Percentiles rank a stretch among this genome's conserved stretches.
phyloP scores from a whole-genome alignment of 345 rosid species.

The Populus nigra region DNA sequence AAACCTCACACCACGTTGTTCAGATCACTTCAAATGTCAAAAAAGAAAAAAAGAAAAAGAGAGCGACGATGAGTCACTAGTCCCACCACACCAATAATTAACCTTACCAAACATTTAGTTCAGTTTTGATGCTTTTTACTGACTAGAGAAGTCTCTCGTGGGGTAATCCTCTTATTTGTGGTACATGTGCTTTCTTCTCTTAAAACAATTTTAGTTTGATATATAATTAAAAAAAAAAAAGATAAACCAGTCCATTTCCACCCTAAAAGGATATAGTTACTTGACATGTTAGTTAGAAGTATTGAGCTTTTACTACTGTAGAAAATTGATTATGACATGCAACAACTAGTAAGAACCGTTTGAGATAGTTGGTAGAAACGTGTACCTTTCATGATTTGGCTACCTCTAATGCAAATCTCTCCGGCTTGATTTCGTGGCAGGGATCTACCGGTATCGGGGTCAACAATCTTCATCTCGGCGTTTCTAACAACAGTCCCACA shows the following conservation, averaged over 20 bases:
- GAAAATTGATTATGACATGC: too few relatives aligned
- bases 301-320: too few relatives aligned
- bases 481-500: conserved; percentile 88
- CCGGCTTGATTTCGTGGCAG: conserved; percentile 63
- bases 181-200: not conserved
- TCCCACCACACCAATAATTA: not conserved
- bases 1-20: too few relatives aligned
- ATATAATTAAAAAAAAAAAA: not conserved
- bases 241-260: not conserved
- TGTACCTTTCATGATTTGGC: conserved; percentile 87
- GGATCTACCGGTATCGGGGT: conserved; percentile 58
- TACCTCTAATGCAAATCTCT: conserved; percentile 78
- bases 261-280: not conserved
- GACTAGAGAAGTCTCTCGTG: too few relatives aligned
- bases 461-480: conserved; percentile 85
- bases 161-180: not conserved
- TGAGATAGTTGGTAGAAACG: not conserved
- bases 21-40: too few relatives aligned
- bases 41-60: too few relatives aligned
- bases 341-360: too few relatives aligned
- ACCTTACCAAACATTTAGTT: not conserved
- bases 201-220: not conserved
- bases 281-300: not conserved
- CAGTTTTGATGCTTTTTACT: too few relatives aligned
- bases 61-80: not conserved